Percentiles rank a stretch among this genome's conserved stretches.
Evolutionary conservation across 2,329 filamentous ascomycete genomes (phyloP).

Genomic region (Pseudogymnoascus sp.): DNA sequence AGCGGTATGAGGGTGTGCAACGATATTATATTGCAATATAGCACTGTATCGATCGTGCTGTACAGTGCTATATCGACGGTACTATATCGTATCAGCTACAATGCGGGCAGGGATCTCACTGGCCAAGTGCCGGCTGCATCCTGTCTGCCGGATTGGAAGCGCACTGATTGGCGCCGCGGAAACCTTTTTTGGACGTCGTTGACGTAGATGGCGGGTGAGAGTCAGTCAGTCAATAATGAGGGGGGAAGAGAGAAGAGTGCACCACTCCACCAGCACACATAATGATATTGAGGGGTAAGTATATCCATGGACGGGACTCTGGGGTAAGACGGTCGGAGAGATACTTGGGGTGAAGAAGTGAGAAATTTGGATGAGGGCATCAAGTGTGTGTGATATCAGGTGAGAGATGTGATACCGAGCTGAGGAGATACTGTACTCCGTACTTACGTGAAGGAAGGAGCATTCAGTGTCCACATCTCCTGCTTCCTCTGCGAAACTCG

Average conservation of each 20-base stretch:
- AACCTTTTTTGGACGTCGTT: slow-evolving; percentile 3
- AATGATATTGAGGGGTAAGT: not conserved
- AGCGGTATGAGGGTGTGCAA: not conserved
- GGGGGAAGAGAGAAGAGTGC: not conserved
- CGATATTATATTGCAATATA: not conserved
- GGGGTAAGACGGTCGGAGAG: not conserved
- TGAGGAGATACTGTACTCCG: not conserved
- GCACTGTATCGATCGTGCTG: not conserved
- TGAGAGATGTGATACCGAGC: not conserved
- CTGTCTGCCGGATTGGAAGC: not conserved
- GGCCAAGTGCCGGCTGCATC: not conserved
- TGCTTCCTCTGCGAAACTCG: not conserved
- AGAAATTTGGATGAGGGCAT: not conserved
- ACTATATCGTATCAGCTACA: not conserved
- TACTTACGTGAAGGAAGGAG: not conserved
- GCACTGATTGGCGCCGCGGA: not conserved
- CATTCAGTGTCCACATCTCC: not conserved
- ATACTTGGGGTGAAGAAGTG: not conserved
- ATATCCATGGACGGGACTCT: not conserved
- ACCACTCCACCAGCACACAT: not conserved
- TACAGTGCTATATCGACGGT: not conserved
- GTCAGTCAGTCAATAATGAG: not conserved
- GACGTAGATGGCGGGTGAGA: not conserved
- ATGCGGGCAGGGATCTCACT: slow-evolving; percentile 1
- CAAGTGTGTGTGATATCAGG: not conserved